phyloP scores from a whole-genome alignment of 2,329 filamentous ascomycete species.

The Microsporum canis region DNA sequence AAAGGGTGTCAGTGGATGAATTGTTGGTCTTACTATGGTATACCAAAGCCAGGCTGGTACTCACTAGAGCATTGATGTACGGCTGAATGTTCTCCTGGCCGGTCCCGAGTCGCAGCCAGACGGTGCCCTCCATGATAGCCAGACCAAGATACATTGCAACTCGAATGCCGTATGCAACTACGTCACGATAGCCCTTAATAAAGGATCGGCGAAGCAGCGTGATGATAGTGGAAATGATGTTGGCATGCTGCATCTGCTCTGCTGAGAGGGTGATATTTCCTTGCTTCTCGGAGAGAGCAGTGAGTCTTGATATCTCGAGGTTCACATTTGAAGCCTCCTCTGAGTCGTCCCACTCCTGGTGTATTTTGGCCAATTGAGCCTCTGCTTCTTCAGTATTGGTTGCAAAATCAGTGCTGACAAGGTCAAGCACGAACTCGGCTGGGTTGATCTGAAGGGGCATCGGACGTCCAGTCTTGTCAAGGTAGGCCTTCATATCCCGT shows the following conservation, averaged over 20 bases:
- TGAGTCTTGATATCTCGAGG: constrained; percentile 19
- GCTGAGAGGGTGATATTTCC: constrained; percentile 14
- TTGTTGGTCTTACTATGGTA: not conserved
- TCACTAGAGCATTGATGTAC: constrained; percentile 65
- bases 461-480: constrained; percentile 47
- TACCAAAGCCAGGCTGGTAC: constrained; percentile 13
- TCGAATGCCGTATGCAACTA: constrained; percentile 73
- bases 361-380: constrained; percentile 43
- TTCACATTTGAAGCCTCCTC: constrained; percentile 25
- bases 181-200: constrained; percentile 73
- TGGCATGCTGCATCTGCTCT: constrained; percentile 27
- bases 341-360: constrained; percentile 46
- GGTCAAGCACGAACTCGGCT: constrained; percentile 67
- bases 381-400: constrained; percentile 36
- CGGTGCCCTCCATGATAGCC: constrained; percentile 78
- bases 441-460: constrained; percentile 65
- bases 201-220: constrained; percentile 66
- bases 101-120: constrained; percentile 63
- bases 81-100: constrained; percentile 65
- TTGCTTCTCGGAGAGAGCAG: constrained; percentile 20
- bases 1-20: not conserved
- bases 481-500: constrained; percentile 49
- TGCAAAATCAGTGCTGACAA: constrained; percentile 67
- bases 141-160: constrained; percentile 71
- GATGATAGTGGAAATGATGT: constrained; percentile 42